Evolutionary conservation across 2,329 filamentous ascomycete species (phyloP).

Genomic region (Colletotrichum trifolii): DNA sequence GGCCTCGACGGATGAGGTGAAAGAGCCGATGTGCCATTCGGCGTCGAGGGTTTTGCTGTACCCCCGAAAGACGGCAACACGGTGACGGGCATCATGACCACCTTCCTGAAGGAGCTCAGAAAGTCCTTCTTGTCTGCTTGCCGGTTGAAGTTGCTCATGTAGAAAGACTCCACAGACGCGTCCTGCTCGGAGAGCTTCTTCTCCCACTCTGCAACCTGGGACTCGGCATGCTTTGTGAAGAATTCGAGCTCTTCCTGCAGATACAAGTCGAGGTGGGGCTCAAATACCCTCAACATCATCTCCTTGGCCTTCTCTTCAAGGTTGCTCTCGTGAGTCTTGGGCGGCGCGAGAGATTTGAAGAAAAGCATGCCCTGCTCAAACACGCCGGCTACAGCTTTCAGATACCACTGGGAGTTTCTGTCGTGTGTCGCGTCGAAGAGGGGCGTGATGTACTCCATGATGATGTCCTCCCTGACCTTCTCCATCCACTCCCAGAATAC

Average conservation of each 20-base stretch:
- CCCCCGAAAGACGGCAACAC: conserved; percentile 76
- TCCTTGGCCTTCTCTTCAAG: conserved; percentile 74
- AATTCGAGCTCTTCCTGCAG: conserved; percentile 89
- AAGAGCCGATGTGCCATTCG: conserved; percentile 45
- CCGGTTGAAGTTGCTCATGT: conserved; percentile 94
- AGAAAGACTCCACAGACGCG: conserved; percentile 89
- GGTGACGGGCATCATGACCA: conserved; percentile 98
- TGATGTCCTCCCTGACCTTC: conserved; percentile 83
- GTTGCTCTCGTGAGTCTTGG: conserved; percentile 69
- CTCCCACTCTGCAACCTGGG: conserved; percentile 87
- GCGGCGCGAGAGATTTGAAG: conserved; percentile 75
- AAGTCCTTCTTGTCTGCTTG: conserved; percentile 98
- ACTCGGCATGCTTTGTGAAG: conserved; percentile 81
- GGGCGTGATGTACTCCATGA: conserved; percentile 86
- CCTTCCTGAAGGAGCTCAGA: conserved; percentile 95
- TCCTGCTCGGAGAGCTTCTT: conserved; percentile 92
- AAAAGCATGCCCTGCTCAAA: conserved; percentile 89
- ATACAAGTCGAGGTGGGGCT: conserved; percentile 94
- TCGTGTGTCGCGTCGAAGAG: conserved; percentile 90
- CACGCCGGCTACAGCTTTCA: conserved; percentile 86
- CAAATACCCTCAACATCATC: conserved; percentile 80
- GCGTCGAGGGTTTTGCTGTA: conserved; percentile 38
- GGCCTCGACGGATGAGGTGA: conserved; percentile 58
- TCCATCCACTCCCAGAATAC: conserved; percentile 85
- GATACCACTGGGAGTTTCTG: conserved; percentile 78